Percentiles rank a stretch among this genome's conserved stretches.
Evolutionary conservation across 371 early-diverging fungal species (phyloP).

Genomic region (Actinomortierella wolfii): DNA sequence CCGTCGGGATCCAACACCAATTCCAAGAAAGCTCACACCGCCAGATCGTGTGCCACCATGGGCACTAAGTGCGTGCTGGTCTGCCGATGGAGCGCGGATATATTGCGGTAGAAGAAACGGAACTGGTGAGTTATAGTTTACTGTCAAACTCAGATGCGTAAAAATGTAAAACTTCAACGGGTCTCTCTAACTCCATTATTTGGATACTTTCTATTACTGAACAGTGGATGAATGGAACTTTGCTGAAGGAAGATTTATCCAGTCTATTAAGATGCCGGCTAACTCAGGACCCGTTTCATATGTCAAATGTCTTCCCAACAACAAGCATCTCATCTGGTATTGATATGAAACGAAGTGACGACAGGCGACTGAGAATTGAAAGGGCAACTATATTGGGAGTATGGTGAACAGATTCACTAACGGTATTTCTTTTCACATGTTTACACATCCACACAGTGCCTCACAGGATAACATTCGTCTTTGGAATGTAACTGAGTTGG

Average conservation of each 20-base stretch:
- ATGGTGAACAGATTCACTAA: background rate
- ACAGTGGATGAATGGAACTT: conserved; percentile 91
- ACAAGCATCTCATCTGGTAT: conserved; percentile 82
- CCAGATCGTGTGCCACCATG: conserved; percentile 86
- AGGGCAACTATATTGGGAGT: background rate
- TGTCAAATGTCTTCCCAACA: conserved; percentile 80
- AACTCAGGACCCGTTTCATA: conserved; percentile 91
- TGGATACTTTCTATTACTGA: conserved; percentile 8
- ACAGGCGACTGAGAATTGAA: background rate
- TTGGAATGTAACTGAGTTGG: conserved; percentile 70
- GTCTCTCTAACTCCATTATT: background rate
- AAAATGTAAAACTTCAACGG: too few species aligned
- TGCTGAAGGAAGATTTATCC: conserved; percentile 64
- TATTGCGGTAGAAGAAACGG: conserved; percentile 85
- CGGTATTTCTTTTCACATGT: background rate
- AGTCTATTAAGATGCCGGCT: conserved; percentile 81
- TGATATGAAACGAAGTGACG: background rate
- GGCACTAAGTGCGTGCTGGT: conserved; percentile 90
- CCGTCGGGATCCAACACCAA: conserved; percentile 62
- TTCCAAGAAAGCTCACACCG: conserved; percentile 59
- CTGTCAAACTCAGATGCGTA: too few species aligned
- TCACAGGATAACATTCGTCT: conserved; percentile 93
- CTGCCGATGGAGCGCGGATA: conserved; percentile 74
- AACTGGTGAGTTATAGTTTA: conserved; percentile 48
- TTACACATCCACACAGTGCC: conserved; percentile 65